Conservation (phyloP, 768 basidiomycete species). For the Tylopilus subfusipes region DNA sequence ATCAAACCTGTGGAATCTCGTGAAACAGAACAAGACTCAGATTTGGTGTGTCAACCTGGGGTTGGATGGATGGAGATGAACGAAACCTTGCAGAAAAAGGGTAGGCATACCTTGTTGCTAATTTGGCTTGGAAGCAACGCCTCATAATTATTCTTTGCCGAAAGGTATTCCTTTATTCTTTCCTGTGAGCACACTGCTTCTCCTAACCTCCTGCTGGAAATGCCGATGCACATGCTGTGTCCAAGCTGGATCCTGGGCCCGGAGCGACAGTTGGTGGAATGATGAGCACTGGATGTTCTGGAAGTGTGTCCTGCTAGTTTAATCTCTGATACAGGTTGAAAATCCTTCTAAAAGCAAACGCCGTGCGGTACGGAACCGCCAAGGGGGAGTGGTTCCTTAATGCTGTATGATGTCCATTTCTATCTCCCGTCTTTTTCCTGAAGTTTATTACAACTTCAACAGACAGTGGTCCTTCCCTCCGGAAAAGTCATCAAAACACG, state of each 20-base stretch:
- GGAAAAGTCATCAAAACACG: slow-evolving; percentile 92
- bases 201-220: not conserved
- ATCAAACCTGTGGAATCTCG: not conserved
- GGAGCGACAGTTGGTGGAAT: slow-evolving; percentile 84
- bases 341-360: slow-evolving; percentile 48
- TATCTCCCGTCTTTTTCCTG: not conserved
- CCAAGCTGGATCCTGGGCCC: slow-evolving; percentile 71
- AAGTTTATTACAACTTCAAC: not conserved
- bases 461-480: slow-evolving; percentile 87
- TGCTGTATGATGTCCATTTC: slow-evolving; percentile 43
- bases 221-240: not conserved
- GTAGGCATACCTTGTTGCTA: slow-evolving; percentile 23
- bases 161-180: slow-evolving; percentile 78
- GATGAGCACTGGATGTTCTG: slow-evolving; percentile 83
- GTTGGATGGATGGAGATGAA: slow-evolving; percentile 71
- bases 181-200: slow-evolving; percentile 46
- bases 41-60: slow-evolving; percentile 73
- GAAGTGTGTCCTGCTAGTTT: slow-evolving; percentile 47
- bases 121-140: not conserved
- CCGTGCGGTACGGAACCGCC: slow-evolving; percentile 84
- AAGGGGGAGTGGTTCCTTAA: slow-evolving; percentile 91
- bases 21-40: slow-evolving; percentile 58
- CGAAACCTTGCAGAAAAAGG: slow-evolving; percentile 59
- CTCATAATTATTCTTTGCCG: not conserved
- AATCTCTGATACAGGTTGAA: slow-evolving; percentile 15